A percentile compares a stretch with the other conserved stretches of the same genome.
Evolutionary conservation across 2,329 filamentous ascomycete genomes (phyloP).

Genomic region (Fusarium napiforme): DNA sequence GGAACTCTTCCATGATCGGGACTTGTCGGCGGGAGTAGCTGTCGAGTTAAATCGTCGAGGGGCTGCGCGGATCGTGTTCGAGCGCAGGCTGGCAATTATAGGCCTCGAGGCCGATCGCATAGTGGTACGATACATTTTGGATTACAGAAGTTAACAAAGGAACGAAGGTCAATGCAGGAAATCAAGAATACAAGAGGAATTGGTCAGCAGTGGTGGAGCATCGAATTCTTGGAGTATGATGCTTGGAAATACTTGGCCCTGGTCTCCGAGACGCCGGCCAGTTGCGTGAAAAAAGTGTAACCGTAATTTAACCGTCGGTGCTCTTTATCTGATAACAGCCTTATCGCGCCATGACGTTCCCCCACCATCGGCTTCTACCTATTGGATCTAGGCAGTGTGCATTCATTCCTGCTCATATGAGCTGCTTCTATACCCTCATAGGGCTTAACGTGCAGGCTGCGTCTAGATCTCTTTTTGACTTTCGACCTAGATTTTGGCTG

Average conservation of each 20-base stretch:
- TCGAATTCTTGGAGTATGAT: constrained; percentile 23
- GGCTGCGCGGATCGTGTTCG: constrained; percentile 51
- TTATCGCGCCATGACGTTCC: constrained; percentile 33
- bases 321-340: constrained; percentile 28
- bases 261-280: constrained; percentile 13
- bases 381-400: constrained; percentile 5
- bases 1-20: constrained; percentile 84
- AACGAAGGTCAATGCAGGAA: constrained; percentile 10
- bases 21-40: constrained; percentile 66
- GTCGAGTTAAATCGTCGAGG: constrained; percentile 66
- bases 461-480: constrained; percentile 14
- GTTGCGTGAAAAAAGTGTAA: constrained; percentile 31
- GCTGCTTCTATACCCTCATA: neutral
- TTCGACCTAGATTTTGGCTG: constrained; percentile 14
- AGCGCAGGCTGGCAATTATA: constrained; percentile 56
- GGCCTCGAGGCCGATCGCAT: constrained; percentile 60
- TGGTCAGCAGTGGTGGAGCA: constrained; percentile 41
- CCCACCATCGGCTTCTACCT: constrained; percentile 14
- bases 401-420: constrained; percentile 27
- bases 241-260: constrained; percentile 24
- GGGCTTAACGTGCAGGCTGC: neutral
- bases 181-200: constrained; percentile 30
- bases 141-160: neutral
- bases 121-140: constrained; percentile 64
- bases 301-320: constrained; percentile 38